These are phyloP conservation scores for Elongisporangium prolatum DNA, from an alignment of 352 stramenopile genomes.

Conservation along the genomic window DNA sequence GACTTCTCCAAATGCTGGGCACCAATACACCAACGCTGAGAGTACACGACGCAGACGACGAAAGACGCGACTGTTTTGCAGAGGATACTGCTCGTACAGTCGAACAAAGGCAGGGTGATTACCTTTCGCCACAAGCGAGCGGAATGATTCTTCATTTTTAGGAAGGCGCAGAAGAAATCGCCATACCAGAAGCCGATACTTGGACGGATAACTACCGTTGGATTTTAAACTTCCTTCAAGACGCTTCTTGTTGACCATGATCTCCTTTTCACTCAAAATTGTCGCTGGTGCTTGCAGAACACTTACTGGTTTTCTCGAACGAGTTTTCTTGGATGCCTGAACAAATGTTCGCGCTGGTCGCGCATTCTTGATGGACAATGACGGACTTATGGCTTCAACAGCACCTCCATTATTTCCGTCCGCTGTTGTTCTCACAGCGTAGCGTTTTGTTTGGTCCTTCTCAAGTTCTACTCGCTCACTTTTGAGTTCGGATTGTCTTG, in stretches of 20 bases:
- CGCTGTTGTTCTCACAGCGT: too few species aligned
- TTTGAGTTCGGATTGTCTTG: too few species aligned
- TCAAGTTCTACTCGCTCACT: too few species aligned
- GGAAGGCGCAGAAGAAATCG: constrained; percentile 79
- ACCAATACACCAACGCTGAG: constrained; percentile 88
- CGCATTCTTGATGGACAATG: too few species aligned
- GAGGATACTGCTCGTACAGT: constrained; percentile 72
- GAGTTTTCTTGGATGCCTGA: not conserved
- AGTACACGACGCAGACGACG: constrained; percentile 75
- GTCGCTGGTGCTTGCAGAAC: constrained; percentile 2
- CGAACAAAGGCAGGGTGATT: constrained; percentile 64
- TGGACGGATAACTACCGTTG: constrained; percentile 72
- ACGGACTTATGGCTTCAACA: too few species aligned
- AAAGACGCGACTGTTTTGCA: constrained; percentile 71
- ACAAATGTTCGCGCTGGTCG: too few species aligned
- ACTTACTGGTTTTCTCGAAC: constrained; percentile 1
- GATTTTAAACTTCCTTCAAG: constrained; percentile 58
- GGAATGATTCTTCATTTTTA: constrained; percentile 80
- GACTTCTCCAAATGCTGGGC: constrained; percentile 85
- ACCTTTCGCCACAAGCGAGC: constrained; percentile 65
- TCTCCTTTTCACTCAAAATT: constrained; percentile 19
- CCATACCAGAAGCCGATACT: constrained; percentile 84
- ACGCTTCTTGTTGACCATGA: constrained; percentile 58
- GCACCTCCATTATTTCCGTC: too few species aligned
- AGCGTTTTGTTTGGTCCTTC: too few species aligned